These are phyloP conservation scores for Pseudoturritis turrita DNA, from an alignment of 345 rosid genomes.

Conservation along the genomic window DNA sequence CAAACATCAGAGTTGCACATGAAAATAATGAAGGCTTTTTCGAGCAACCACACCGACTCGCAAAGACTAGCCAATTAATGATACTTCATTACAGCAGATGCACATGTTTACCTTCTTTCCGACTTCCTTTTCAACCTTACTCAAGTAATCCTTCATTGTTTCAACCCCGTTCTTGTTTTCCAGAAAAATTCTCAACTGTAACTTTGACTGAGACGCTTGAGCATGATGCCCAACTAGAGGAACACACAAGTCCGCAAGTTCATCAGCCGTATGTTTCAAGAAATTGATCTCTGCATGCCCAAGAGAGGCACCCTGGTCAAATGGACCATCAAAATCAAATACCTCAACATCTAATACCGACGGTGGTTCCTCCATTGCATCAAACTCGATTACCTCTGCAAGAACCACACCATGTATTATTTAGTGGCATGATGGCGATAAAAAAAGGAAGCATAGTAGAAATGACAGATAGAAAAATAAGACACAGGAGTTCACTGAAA, in stretches of 20 bases:
- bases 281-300: slow-evolving; percentile 87
- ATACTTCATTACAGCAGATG: not conserved
- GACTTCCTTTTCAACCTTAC: slow-evolving; percentile 87
- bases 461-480: not conserved
- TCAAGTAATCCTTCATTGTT: slow-evolving; percentile 67
- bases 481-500: not conserved
- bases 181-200: slow-evolving; percentile 70
- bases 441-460: not conserved
- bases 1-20: slow-evolving; percentile 1
- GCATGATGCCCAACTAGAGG: slow-evolving; percentile 77
- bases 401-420: slow-evolving; percentile 10
- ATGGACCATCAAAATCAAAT: slow-evolving; percentile 90
- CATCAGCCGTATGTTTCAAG: slow-evolving; percentile 67
- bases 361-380: slow-evolving; percentile 94
- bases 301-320: slow-evolving; percentile 79
- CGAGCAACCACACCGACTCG: not conserved
- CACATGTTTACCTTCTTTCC: slow-evolving; percentile 71
- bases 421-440: not conserved
- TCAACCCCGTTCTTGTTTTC: slow-evolving; percentile 78
- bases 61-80: not conserved
- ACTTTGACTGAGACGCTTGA: slow-evolving; percentile 72
- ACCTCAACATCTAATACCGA: slow-evolving; percentile 85
- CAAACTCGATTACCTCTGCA: slow-evolving; percentile 88
- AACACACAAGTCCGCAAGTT: slow-evolving; percentile 76
- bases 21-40: not conserved